Evolutionary conservation across 345 rosid species (phyloP), one percentile per base, ranked within the genome.

Genomic region (Boechera stricta): DNA sequence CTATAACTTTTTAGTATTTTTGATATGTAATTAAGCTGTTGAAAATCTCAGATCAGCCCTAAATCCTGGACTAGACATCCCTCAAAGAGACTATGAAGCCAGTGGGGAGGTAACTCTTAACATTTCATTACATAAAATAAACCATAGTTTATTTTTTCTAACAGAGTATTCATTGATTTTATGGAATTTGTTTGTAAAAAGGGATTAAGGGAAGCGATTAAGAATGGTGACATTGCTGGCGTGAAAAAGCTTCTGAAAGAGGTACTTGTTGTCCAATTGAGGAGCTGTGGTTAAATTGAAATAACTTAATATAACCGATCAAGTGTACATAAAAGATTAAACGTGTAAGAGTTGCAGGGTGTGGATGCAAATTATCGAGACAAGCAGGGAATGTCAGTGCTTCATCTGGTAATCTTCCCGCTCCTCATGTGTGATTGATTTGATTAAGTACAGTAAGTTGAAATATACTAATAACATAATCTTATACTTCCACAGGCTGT

Each of bases 161-260:
- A 6, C 39, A 15, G 38, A 24, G 21, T 13, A 4, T 26, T 64
- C 49, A 42, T 39, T 16, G 6, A 38, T 21, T 4, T 15, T 32
- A 5, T 12, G 24, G 31, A 55, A 12, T 71, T n/a, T 72, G 59
- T 65, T 69, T 74, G 28, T 81, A 36, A 62, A 52, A 51, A 92
- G 99, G 98, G 99, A 69, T 81, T 92, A 74, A 86, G 99, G 80
- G 98, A 91, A 84, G 97, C 99, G 41, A 95, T 92, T 75, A 95
- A 95, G 85, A 92, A 90, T 80, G 93, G 88, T 72, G 94, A 92
- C 65, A 71, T 78, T 55, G 87, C 88, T 64, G 96, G 92, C 67
- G 96, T 87, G 49, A 87, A 79, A 81, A 95, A 84, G 87, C 97
- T 92, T 77, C 81, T 92, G 32, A 82, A 80, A 49, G 90, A 91